A percentile compares a stretch with the other conserved stretches of the same genome.
phyloP scores from a whole-genome alignment of 1,139 yeast species.

The Candida tropicalis region DNA sequence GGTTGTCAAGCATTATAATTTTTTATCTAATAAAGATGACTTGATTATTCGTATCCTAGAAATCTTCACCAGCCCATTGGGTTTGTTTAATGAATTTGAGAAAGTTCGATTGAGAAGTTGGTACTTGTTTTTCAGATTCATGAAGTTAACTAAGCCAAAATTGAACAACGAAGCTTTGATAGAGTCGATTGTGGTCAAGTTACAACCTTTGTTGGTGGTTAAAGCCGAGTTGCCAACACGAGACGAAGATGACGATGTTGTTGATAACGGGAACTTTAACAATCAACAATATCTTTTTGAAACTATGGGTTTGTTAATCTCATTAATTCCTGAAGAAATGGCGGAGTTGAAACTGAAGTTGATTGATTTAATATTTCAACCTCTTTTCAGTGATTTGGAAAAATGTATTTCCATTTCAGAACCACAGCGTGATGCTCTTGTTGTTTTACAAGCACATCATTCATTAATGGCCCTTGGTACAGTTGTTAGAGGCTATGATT shows the following conservation, averaged over 20 bases:
- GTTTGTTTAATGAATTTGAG: slow-evolving; percentile 72
- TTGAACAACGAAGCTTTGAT: slow-evolving; percentile 35
- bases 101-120: slow-evolving; percentile 85
- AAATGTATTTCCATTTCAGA: slow-evolving; percentile 50
- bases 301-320: slow-evolving; percentile 67
- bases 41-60: slow-evolving; percentile 68
- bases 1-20: slow-evolving; percentile 74
- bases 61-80: slow-evolving; percentile 77
- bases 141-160: slow-evolving; percentile 71
- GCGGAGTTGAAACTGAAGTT: slow-evolving; percentile 46
- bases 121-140: slow-evolving; percentile 84
- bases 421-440: slow-evolving; percentile 38
- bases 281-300: slow-evolving; percentile 85
- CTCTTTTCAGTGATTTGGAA: slow-evolving; percentile 79
- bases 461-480: slow-evolving; percentile 88
- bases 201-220: slow-evolving; percentile 56
- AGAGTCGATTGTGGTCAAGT: slow-evolving; percentile 39
- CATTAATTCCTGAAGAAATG: slow-evolving; percentile 36
- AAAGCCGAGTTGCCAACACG: slow-evolving; percentile 57
- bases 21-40: slow-evolving; percentile 55
- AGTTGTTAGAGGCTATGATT: slow-evolving; percentile 79
- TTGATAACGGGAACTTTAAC: slow-evolving; percentile 66
- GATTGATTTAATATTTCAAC: slow-evolving; percentile 67
- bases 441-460: slow-evolving; percentile 80
- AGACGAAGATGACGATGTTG: slow-evolving; percentile 57